Evolutionary conservation across 106 monocot genomes (phyloP).

Genomic region (Xerophyta viscosa): DNA sequence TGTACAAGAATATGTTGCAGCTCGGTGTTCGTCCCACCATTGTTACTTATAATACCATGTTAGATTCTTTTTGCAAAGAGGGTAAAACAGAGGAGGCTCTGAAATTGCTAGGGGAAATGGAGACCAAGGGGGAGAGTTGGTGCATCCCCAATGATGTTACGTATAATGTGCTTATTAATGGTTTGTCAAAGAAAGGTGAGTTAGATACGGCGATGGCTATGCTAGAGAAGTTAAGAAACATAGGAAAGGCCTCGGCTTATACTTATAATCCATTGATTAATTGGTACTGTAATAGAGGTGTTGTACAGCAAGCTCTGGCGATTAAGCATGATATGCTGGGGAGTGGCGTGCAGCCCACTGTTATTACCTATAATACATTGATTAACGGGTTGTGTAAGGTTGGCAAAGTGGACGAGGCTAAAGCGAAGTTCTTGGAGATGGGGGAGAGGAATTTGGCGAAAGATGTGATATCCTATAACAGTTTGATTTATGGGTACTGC

Average conservation of each 20-base stretch:
- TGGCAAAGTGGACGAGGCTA: slow-evolving; percentile 42
- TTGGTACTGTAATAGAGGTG: slow-evolving; percentile 45
- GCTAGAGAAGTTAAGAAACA: slow-evolving; percentile 44
- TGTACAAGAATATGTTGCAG: slow-evolving; percentile 47
- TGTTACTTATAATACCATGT: slow-evolving; percentile 74
- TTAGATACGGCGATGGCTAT: slow-evolving; percentile 50
- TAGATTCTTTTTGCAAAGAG: slow-evolving; percentile 72
- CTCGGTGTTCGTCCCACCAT: slow-evolving; percentile 38
- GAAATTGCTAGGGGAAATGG: slow-evolving; percentile 42
- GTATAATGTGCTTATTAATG: slow-evolving; percentile 69
- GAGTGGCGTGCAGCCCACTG: slow-evolving; percentile 36
- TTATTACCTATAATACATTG: slow-evolving; percentile 59
- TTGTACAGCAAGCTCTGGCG: slow-evolving; percentile 28
- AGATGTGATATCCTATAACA: slow-evolving; percentile 66
- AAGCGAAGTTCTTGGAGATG: slow-evolving; percentile 66
- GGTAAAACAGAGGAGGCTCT: slow-evolving; percentile 47
- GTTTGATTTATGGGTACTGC: slow-evolving; percentile 83
- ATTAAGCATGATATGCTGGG: slow-evolving; percentile 54
- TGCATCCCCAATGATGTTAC: slow-evolving; percentile 63
- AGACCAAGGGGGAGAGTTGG: slow-evolving; percentile 15
- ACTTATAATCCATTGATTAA: slow-evolving; percentile 69
- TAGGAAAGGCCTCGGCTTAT: slow-evolving; percentile 37
- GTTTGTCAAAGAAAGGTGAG: slow-evolving; percentile 59
- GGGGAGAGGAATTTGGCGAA: slow-evolving; percentile 32
- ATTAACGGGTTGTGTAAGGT: slow-evolving; percentile 63